Conservation (phyloP, 805 yeast genomes). For the Cyberlindnera maclurae region DNA sequence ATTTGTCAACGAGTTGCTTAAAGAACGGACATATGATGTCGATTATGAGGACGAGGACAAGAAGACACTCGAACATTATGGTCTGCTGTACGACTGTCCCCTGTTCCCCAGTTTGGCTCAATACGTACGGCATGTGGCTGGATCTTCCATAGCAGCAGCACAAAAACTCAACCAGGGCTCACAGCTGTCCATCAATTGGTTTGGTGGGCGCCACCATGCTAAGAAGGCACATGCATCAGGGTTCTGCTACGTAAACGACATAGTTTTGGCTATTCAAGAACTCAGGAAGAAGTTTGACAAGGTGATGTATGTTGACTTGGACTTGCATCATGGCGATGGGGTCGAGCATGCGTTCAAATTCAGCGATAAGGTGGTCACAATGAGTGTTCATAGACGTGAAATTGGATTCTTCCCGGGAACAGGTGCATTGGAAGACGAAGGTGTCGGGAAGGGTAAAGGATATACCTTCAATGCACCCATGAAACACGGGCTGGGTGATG, state of each 20-base stretch:
- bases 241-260: conserved; percentile 68
- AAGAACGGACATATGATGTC: conserved; percentile 6
- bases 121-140: conserved; percentile 45
- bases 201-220: conserved; percentile 76
- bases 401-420: conserved; percentile 71
- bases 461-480: conserved; percentile 48
- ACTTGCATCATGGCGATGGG: conserved; percentile 78
- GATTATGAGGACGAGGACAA: conserved; percentile 5
- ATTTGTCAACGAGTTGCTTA: conserved; percentile 36
- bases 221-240: conserved; percentile 51
- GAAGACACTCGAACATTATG: conserved; percentile 29
- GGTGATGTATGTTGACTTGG: conserved; percentile 61
- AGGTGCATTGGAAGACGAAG: conserved; percentile 37
- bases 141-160: conserved; percentile 50
- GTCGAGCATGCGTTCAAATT: conserved; percentile 58
- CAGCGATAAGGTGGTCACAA: conserved; percentile 48
- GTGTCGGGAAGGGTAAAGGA: conserved; percentile 31
- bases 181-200: conserved; percentile 54
- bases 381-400: conserved; percentile 59
- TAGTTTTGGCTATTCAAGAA: conserved; percentile 47
- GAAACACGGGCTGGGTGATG: conserved; percentile 48
- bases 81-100: conserved; percentile 59
- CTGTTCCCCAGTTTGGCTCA: conserved; percentile 44
- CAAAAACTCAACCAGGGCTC: conserved; percentile 1
- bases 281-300: conserved; percentile 39